These are phyloP conservation scores for Wickerhamomyces sp. DNA, from an alignment of 1,139 yeast genomes.

Conservation along the genomic window DNA sequence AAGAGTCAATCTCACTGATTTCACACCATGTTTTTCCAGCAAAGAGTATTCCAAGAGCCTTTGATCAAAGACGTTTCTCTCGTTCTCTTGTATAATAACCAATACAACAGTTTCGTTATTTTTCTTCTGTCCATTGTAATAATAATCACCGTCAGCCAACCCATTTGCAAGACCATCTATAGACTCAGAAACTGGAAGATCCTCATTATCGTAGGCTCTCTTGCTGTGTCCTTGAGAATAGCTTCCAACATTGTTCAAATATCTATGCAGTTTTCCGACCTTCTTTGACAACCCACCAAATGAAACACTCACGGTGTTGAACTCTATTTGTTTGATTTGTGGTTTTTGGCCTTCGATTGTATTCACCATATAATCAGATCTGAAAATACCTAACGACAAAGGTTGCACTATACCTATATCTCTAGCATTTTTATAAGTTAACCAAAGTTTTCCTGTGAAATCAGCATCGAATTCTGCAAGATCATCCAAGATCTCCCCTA, in stretches of 20 bases:
- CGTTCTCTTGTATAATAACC: constrained; percentile 79
- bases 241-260: constrained; percentile 50
- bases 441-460: constrained; percentile 77
- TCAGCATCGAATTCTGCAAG: constrained; percentile 59
- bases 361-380: constrained; percentile 88
- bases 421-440: constrained; percentile 46
- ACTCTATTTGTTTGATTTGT: constrained; percentile 85
- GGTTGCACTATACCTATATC: constrained; percentile 56
- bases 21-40: constrained; percentile 48
- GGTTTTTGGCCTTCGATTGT: constrained; percentile 30
- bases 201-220: constrained; percentile 39
- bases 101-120: constrained; percentile 49
- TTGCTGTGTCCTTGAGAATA: constrained; percentile 35
- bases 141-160: constrained; percentile 57
- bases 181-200: constrained; percentile 66
- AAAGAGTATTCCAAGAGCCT: constrained; percentile 73
- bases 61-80: constrained; percentile 89
- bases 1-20: constrained; percentile 62
- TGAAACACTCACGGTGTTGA: constrained; percentile 92
- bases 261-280: constrained; percentile 72
- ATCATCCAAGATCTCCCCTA: constrained; percentile 48
- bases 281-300: constrained; percentile 87
- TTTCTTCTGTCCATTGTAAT: constrained; percentile 36
- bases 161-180: constrained; percentile 60
- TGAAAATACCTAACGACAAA: constrained; percentile 74